phyloP scores from a whole-genome alignment of 768 basidiomycete genomes.

The Phlegmacium glaucopus region DNA sequence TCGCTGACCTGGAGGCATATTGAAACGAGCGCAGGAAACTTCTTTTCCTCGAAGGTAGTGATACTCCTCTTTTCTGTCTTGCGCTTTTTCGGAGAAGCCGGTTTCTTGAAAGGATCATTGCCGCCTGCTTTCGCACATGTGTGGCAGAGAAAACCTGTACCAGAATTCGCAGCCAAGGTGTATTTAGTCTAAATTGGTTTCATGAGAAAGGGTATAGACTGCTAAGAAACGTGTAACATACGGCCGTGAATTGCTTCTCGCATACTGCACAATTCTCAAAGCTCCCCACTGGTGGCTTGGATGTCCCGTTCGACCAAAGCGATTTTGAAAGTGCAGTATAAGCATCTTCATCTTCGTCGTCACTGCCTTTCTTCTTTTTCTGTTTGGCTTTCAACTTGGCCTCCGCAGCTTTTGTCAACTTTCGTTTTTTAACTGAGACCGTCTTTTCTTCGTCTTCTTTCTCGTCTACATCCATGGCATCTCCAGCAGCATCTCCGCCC shows the following conservation, averaged over 20 bases:
- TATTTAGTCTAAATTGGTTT: constrained; percentile 69
- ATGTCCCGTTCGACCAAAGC: constrained; percentile 31
- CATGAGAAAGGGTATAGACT: background rate
- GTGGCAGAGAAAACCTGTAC: constrained; percentile 81
- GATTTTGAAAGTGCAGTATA: constrained; percentile 63
- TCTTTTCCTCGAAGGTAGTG: constrained; percentile 63
- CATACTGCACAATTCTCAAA: constrained; percentile 83
- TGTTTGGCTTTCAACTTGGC: constrained; percentile 40
- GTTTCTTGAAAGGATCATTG: constrained; percentile 84
- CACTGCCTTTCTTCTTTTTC: constrained; percentile 43
- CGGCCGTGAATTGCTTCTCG: constrained; percentile 83
- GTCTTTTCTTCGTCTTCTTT: constrained; percentile 18
- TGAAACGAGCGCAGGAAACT: constrained; percentile 68
- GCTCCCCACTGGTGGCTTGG: constrained; percentile 70
- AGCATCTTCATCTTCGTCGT: constrained; percentile 60
- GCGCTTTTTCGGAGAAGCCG: constrained; percentile 55
- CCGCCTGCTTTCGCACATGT: constrained; percentile 77
- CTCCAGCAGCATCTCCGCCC: constrained; percentile 12
- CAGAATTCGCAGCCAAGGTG: constrained; percentile 68
- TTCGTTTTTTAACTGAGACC: constrained; percentile 53
- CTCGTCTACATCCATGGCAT: constrained; percentile 20
- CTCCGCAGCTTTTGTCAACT: constrained; percentile 44
- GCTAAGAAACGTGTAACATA: constrained; percentile 33
- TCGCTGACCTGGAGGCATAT: constrained; percentile 73
- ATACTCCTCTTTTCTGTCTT: constrained; percentile 70